Conservation (phyloP, 129 eudicot species). For the Mikania micrantha region DNA sequence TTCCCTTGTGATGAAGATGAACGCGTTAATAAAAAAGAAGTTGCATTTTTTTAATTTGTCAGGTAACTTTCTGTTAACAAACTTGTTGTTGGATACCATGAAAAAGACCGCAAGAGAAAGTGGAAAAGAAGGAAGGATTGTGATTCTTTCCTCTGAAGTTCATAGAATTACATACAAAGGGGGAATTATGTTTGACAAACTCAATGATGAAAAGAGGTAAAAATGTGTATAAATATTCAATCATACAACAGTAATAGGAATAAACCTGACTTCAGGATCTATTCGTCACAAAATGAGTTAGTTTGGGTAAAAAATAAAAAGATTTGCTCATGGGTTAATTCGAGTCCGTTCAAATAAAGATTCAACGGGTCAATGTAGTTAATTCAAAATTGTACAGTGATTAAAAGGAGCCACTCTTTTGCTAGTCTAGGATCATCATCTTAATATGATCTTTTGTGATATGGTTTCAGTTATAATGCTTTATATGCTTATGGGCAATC, state of each 20-base stretch:
- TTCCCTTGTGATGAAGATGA: background rate
- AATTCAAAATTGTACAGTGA: background rate
- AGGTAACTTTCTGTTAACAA: slow-evolving; percentile 93
- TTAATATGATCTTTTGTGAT: background rate
- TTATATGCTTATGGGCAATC: slow-evolving; percentile 82
- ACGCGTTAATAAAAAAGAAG: background rate
- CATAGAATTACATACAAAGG: slow-evolving; percentile 49
- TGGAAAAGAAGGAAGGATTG: slow-evolving; percentile 80
- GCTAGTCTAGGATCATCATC: background rate
- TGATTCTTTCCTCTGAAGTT: slow-evolving; percentile 72
- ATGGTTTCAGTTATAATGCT: slow-evolving; percentile 48
- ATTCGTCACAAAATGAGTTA: background rate
- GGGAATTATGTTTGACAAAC: slow-evolving; percentile 75
- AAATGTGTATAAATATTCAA: background rate
- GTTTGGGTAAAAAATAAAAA: background rate
- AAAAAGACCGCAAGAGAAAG: slow-evolving; percentile 63
- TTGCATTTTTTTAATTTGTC: background rate
- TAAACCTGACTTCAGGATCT: background rate
- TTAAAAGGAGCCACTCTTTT: background rate
- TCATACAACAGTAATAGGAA: background rate
- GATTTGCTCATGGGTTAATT: background rate
- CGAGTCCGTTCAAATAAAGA: background rate
- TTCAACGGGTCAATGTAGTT: background rate
- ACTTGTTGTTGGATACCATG: slow-evolving; percentile 79
- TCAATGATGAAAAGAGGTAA: slow-evolving; percentile 73